Evolutionary conservation across 345 rosid genomes (phyloP).

Genomic region (Anastatica hierochuntica): DNA sequence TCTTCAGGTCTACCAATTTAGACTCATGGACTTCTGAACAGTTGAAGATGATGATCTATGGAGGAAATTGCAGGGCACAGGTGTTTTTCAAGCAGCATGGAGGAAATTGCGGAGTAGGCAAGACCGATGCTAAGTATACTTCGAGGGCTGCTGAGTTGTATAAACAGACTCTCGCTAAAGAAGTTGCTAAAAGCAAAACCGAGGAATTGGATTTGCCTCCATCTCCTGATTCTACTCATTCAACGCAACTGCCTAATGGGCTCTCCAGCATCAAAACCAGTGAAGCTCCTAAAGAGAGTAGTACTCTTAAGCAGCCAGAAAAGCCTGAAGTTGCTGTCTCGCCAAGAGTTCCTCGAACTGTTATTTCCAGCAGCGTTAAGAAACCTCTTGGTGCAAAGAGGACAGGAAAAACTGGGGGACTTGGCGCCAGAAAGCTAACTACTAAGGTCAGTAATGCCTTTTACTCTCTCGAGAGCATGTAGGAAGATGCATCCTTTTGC

Average conservation of each 20-base stretch:
- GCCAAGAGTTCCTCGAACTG: conserved; percentile 46
- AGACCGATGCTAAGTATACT: conserved; percentile 91
- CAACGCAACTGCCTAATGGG: conserved; percentile 50
- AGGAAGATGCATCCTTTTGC: too few species aligned
- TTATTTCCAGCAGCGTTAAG: conserved; percentile 48
- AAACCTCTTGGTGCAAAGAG: conserved; percentile 75
- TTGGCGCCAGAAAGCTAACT: conserved; percentile 77
- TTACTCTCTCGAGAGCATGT: too few species aligned
- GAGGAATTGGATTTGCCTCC: conserved; percentile 46
- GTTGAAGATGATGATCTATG: conserved; percentile 69
- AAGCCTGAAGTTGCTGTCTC: conserved; percentile 45
- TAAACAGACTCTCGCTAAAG: conserved; percentile 76
- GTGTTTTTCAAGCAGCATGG: conserved; percentile 98
- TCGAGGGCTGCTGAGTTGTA: conserved; percentile 97
- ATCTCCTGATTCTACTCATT: conserved; percentile 52
- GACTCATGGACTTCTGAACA: conserved; percentile 95
- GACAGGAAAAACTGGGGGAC: conserved; percentile 61
- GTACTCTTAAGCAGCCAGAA: too few species aligned
- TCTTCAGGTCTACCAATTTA: conserved; percentile 78
- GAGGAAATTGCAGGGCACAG: conserved; percentile 95
- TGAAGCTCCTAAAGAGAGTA: conserved; percentile 46
- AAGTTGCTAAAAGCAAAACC: conserved; percentile 71
- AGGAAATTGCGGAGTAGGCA: conserved; percentile 88
- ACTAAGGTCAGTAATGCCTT: conserved; percentile 31
- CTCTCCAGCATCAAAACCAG: conserved; percentile 39